phyloP scores from a whole-genome alignment of 192 early-diverging fungal genomes.

The Coemansia sp. region DNA sequence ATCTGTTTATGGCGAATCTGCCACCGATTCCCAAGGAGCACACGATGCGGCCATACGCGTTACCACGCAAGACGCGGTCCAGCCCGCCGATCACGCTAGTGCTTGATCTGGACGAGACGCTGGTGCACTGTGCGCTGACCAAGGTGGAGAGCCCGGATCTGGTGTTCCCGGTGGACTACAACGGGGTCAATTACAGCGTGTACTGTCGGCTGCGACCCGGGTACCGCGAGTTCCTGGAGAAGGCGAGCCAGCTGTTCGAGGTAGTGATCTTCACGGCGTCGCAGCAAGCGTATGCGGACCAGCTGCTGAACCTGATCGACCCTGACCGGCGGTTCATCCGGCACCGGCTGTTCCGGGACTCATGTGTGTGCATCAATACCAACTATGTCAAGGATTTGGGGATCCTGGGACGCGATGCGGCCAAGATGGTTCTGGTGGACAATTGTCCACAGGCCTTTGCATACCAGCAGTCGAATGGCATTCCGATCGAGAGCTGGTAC shows the following conservation, averaged over 20 bases:
- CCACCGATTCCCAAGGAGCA: conserved; percentile 62
- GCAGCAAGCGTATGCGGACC: conserved; percentile 72
- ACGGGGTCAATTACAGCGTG: conserved; percentile 62
- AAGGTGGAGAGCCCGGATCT: conserved; percentile 60
- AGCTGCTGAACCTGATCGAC: conserved; percentile 62
- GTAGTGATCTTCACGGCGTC: conserved; percentile 76
- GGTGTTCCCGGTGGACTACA: conserved; percentile 66
- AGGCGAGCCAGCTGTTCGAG: conserved; percentile 61
- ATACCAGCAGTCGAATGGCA: conserved; percentile 71
- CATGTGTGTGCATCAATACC: conserved; percentile 64
- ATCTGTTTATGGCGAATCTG: conserved; percentile 60
- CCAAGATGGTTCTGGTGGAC: conserved; percentile 66
- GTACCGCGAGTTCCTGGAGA: conserved; percentile 61
- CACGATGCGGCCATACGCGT: conserved; percentile 53
- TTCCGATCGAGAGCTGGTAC: conserved; percentile 75
- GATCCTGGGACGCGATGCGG: conserved; percentile 66
- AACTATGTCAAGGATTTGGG: conserved; percentile 73
- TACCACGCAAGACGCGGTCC: conserved; percentile 62
- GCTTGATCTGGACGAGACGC: conserved; percentile 68
- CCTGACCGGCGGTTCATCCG: conserved; percentile 61
- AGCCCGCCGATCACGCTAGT: conserved; percentile 67
- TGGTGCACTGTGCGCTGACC: conserved; percentile 67
- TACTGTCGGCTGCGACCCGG: conserved; percentile 70
- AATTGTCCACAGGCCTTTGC: conserved; percentile 76
- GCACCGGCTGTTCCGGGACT: conserved; percentile 70